These are phyloP conservation scores for Alnus glutinosa DNA, from an alignment of 306 rosid species.

Conservation along the genomic window DNA sequence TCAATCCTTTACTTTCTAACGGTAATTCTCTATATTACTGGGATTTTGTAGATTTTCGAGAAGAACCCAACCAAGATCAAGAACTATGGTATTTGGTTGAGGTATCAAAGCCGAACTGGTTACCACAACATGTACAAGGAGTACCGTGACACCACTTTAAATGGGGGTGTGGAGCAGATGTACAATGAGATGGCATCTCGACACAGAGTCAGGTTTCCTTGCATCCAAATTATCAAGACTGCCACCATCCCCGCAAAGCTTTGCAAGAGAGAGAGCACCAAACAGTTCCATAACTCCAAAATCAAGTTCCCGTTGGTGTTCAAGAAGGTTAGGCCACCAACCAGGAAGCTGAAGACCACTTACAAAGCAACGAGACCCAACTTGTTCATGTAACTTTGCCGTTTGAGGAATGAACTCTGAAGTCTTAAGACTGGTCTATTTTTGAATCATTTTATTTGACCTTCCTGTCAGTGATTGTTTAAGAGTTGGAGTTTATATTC, in stretches of 20 bases:
- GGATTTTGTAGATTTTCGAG: slow-evolving; percentile 68
- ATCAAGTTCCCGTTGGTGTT: slow-evolving; percentile 87
- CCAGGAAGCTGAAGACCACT: slow-evolving; percentile 86
- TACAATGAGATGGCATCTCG: slow-evolving; percentile 92
- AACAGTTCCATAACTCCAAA: slow-evolving; percentile 83
- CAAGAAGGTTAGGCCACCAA: slow-evolving; percentile 82
- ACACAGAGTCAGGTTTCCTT: slow-evolving; percentile 83
- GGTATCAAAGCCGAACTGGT: slow-evolving; percentile 89
- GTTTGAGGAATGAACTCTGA: slow-evolving; percentile 16
- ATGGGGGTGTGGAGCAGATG: slow-evolving; percentile 78
- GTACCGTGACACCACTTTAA: slow-evolving; percentile 83
- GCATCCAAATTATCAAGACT: slow-evolving; percentile 88
- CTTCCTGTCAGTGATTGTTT: background rate
- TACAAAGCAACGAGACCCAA: slow-evolving; percentile 90
- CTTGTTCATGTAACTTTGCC: slow-evolving; percentile 68
- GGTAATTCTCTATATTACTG: background rate
- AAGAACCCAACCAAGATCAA: slow-evolving; percentile 82
- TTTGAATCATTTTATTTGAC: slow-evolving; percentile 16
- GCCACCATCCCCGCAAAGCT: slow-evolving; percentile 81
- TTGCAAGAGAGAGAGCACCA: slow-evolving; percentile 92
- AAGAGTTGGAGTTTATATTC: slow-evolving; percentile 3
- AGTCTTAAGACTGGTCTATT: slow-evolving; percentile 3
- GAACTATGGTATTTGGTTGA: slow-evolving; percentile 85
- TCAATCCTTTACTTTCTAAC: background rate
- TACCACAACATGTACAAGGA: slow-evolving; percentile 97